A percentile compares a stretch with the other conserved stretches of the same genome.
These are phyloP conservation scores for Curvularia eragrostidis DNA, from an alignment of 2,329 filamentous ascomycete genomes.

Conservation along the genomic window DNA sequence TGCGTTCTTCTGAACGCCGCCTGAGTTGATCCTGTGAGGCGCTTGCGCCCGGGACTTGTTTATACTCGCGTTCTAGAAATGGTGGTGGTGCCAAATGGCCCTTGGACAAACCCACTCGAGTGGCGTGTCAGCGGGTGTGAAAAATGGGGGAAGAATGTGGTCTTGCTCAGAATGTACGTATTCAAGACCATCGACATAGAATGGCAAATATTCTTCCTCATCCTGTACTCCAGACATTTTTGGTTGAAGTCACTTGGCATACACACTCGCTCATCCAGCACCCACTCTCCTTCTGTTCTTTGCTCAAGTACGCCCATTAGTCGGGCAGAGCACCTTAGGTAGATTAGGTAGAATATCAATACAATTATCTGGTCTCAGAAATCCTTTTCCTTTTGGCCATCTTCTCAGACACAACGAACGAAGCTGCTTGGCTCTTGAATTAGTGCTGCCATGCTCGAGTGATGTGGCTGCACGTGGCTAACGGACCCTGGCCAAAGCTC, in stretches of 20 bases:
- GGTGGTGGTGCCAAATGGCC: slow-evolving; percentile 20
- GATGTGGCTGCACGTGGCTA: slow-evolving; percentile 22
- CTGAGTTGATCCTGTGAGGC: slow-evolving; percentile 43
- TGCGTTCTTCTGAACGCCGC: slow-evolving; percentile 38
- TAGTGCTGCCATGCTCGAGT: background rate
- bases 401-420: too few species aligned
- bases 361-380: slow-evolving; percentile 9
- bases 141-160: slow-evolving; percentile 30
- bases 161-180: slow-evolving; percentile 11
- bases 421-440: background rate
- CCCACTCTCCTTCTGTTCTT: slow-evolving; percentile 22
- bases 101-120: slow-evolving; percentile 19
- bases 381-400: background rate
- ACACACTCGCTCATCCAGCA: slow-evolving; percentile 25
- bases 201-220: slow-evolving; percentile 30
- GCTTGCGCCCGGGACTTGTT: slow-evolving; percentile 39
- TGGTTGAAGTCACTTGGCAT: slow-evolving; percentile 7
- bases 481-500: slow-evolving; percentile 22
- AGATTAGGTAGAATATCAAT: slow-evolving; percentile 22
- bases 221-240: slow-evolving; percentile 14
- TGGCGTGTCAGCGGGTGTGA: slow-evolving; percentile 22
- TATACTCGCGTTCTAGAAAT: slow-evolving; percentile 20
- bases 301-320: slow-evolving; percentile 19
- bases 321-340: slow-evolving; percentile 20
- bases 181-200: slow-evolving; percentile 34